Percentiles rank a stretch among this genome's conserved stretches.
phyloP scores from a whole-genome alignment of 768 basidiomycete species.

The Kwoniella sp. region DNA sequence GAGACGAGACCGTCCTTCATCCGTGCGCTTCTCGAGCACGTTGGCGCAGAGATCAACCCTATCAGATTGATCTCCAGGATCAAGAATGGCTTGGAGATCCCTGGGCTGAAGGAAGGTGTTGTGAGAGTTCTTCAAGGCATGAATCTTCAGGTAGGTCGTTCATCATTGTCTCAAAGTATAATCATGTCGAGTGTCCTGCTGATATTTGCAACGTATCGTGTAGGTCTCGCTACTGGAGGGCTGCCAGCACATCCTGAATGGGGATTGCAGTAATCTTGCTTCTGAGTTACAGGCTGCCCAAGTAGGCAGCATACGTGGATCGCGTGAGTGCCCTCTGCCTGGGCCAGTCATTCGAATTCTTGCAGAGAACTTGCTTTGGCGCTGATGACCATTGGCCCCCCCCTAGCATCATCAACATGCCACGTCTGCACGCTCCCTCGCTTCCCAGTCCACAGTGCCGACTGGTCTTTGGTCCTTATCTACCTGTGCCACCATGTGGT shows the following conservation, averaged over 20 bases:
- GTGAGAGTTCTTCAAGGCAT: conserved; percentile 98
- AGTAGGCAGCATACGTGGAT: conserved; percentile 74
- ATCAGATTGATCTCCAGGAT: conserved; percentile 91
- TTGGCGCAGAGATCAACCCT: conserved; percentile 93
- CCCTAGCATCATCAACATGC: conserved; percentile 59
- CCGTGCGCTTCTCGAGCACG: conserved; percentile 89
- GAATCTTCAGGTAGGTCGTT: conserved; percentile 66
- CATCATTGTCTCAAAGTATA: too few species aligned
- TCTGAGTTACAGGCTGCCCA: conserved; percentile 72
- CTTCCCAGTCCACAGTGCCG: conserved; percentile 58
- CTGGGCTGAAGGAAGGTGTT: conserved; percentile 86
- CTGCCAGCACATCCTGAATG: conserved; percentile 80
- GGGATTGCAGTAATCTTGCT: conserved; percentile 76
- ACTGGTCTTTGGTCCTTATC: conserved; percentile 65
- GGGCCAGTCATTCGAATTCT: neutral
- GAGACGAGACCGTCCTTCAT: conserved; percentile 98
- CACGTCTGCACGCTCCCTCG: conserved; percentile 68
- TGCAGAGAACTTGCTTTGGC: neutral
- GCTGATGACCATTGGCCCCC: neutral
- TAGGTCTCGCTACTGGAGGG: conserved; percentile 88
- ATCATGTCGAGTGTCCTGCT: neutral
- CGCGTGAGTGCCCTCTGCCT: conserved; percentile 61
- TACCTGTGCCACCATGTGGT: conserved; percentile 89
- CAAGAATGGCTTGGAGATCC: conserved; percentile 93
- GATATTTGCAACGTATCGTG: neutral